phyloP scores from a whole-genome alignment of 1,139 yeast species.

The Zygoascus meyerae region DNA sequence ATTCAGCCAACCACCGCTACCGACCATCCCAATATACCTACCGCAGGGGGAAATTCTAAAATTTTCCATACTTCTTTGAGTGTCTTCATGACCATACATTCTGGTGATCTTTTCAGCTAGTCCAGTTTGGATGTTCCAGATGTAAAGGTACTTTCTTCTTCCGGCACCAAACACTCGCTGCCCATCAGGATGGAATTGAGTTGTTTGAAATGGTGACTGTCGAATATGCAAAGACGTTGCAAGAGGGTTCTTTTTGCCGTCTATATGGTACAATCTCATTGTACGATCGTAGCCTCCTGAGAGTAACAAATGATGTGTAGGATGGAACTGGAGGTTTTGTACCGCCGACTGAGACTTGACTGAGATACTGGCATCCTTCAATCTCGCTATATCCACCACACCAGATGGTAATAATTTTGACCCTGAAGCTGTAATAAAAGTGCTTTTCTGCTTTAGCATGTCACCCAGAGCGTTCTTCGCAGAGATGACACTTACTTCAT shows the following conservation, averaged over 20 bases:
- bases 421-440: slow-evolving; percentile 47
- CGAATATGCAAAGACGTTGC: slow-evolving; percentile 77
- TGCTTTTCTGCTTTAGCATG: slow-evolving; percentile 53
- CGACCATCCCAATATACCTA: slow-evolving; percentile 65
- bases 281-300: slow-evolving; percentile 94
- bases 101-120: slow-evolving; percentile 77
- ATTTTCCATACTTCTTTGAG: slow-evolving; percentile 83
- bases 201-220: slow-evolving; percentile 74
- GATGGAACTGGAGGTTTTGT: slow-evolving; percentile 81
- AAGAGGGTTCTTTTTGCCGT: slow-evolving; percentile 77
- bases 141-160: slow-evolving; percentile 83
- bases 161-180: slow-evolving; percentile 77
- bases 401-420: slow-evolving; percentile 62
- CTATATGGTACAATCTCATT: slow-evolving; percentile 78
- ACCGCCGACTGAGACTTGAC: slow-evolving; percentile 70
- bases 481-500: slow-evolving; percentile 12
- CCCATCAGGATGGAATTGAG: slow-evolving; percentile 54
- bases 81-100: slow-evolving; percentile 83
- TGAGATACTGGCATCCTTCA: slow-evolving; percentile 78
- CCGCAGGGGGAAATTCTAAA: slow-evolving; percentile 63
- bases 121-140: slow-evolving; percentile 81
- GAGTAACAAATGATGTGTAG: slow-evolving; percentile 71
- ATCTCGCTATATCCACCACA: slow-evolving; percentile 64
- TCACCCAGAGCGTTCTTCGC: slow-evolving; percentile 45
- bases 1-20: slow-evolving; percentile 89